Evolutionary conservation across 768 basidiomycete genomes (phyloP).

Genomic region (Boletellus ananiceps): DNA sequence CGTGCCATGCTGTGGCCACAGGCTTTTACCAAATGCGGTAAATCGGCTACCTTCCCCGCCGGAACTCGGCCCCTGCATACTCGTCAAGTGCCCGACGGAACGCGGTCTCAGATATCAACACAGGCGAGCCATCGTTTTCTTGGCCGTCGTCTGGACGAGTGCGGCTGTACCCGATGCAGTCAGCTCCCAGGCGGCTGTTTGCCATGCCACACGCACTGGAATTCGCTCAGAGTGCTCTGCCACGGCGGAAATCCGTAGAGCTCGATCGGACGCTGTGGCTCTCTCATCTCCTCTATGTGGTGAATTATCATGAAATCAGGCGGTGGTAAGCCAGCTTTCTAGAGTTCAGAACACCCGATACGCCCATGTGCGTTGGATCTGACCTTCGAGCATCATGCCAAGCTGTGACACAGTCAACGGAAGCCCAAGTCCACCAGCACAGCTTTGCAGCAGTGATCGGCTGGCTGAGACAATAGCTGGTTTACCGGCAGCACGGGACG

Average conservation of each 20-base stretch:
- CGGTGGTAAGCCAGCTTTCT: slow-evolving; percentile 48
- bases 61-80: slow-evolving; percentile 70
- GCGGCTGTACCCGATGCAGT: slow-evolving; percentile 12
- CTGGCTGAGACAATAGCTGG: slow-evolving; percentile 58
- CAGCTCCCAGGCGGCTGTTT: slow-evolving; percentile 1
- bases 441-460: slow-evolving; percentile 37
- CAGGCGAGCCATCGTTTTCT: neutral
- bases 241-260: slow-evolving; percentile 79
- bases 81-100: slow-evolving; percentile 72
- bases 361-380: slow-evolving; percentile 9
- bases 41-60: slow-evolving; percentile 59
- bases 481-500: slow-evolving; percentile 60
- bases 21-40: slow-evolving; percentile 4
- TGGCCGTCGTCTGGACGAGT: slow-evolving; percentile 17
- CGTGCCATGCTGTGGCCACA: neutral
- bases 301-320: slow-evolving; percentile 81
- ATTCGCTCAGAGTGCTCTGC: slow-evolving; percentile 79
- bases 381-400: slow-evolving; percentile 57
- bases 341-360: slow-evolving; percentile 32
- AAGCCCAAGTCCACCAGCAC: slow-evolving; percentile 18
- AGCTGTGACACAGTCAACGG: slow-evolving; percentile 43
- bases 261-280: slow-evolving; percentile 48
- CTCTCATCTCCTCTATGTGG: slow-evolving; percentile 39
- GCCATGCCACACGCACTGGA: slow-evolving; percentile 49
- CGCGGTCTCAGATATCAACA: slow-evolving; percentile 45